These are phyloP conservation scores for Euphorbia lathyris DNA, from an alignment of 345 rosid genomes.

Conservation along the genomic window DNA sequence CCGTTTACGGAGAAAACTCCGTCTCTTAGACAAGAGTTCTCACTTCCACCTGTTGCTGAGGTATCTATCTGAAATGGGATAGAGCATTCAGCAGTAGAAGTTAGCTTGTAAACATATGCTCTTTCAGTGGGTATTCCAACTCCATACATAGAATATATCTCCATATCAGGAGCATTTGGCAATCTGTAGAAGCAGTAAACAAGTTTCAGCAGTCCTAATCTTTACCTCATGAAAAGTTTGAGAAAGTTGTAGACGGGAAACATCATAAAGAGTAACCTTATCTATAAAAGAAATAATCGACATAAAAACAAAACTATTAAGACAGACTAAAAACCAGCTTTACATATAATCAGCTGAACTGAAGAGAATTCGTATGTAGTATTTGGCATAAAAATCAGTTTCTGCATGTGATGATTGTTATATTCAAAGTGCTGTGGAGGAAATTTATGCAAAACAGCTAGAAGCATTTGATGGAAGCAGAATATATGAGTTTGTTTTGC, in stretches of 20 bases:
- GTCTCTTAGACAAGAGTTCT: conserved; percentile 60
- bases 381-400: too few species aligned
- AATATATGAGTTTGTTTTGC: not conserved
- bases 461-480: not conserved
- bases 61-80: conserved; percentile 87
- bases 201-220: not conserved
- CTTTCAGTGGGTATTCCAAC: conserved; percentile 94
- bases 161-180: conserved; percentile 92
- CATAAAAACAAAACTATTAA: not conserved
- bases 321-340: not conserved
- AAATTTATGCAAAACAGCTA: not conserved
- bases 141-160: conserved; percentile 81
- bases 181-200: conserved; percentile 46
- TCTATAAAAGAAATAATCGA: not conserved
- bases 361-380: not conserved
- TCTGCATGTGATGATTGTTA: not conserved
- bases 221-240: not conserved
- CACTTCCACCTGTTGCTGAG: conserved; percentile 56
- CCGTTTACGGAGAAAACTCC: conserved; percentile 82
- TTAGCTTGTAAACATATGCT: conserved; percentile 70
- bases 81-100: conserved; percentile 59
- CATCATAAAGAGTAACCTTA: not conserved
- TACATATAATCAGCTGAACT: not conserved
- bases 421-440: not conserved
- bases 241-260: not conserved